Base-by-base conservation (phyloP, 2,329 filamentous ascomycete genomes). In the Basipetospora chlamydospora region DNA sequence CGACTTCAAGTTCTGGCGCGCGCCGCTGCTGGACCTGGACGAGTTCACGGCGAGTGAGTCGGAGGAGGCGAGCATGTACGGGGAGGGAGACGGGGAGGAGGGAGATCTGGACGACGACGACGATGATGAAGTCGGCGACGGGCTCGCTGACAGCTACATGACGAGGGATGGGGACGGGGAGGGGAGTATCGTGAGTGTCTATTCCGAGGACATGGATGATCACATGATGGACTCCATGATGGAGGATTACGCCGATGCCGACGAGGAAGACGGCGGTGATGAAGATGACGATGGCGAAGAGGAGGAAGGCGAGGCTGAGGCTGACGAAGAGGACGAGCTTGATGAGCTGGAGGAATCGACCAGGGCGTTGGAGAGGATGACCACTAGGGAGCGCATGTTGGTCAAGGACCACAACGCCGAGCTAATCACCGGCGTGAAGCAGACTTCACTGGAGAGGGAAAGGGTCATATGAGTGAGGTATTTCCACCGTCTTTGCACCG, bases 1-100 rank as follows among this genome's bases (percentile, higher is more conserved):
- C 0, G 90, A 98, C 54, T 98, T 98, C 58, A 88, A 77, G 39
- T 98, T 93, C 60, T 98, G 90, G 90, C 72, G 92, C 43, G 81
- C 93, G 43, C 69, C 70, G 33, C 84, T 86, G 3, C 67, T 88
- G 12, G 85, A 93, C 35, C 60, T 95, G 18, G 82, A 86, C 28
- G 83, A 94, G 37, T 96, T 96, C 47, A 86, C 82, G 1, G 81
- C 80, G 36, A 92, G 81, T 30, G 87, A 90, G 42, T 76, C 67
- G 22, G 21, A 26, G 5, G 37, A 7, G 12, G 26, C 12, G 17
- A 22, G 35, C 21, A 28, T 33, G 18, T 26, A 32, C 7, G 57
- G 47, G 10, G 70, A 69, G 2, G 69, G 66, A 6, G 64, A 67
- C 1, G 65, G 70, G 7, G 72, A 74, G 12, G 68, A 71, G 23